Conservation (phyloP, 768 basidiomycete genomes). For the Tricholoma saponaceum region DNA sequence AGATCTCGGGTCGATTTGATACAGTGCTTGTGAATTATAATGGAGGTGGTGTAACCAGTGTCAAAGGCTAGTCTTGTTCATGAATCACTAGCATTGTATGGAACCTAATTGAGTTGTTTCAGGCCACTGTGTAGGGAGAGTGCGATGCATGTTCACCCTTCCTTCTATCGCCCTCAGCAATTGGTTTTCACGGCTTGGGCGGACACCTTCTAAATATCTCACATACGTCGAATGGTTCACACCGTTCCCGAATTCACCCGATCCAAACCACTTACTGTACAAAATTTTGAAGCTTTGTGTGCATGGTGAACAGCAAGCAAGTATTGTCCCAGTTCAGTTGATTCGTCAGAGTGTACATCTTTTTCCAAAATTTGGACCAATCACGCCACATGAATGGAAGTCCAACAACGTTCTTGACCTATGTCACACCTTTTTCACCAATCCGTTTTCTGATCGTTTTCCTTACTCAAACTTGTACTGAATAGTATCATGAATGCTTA, state of each 20-base stretch:
- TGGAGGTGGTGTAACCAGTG: background rate
- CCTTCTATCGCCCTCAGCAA: background rate
- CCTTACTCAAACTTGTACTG: background rate
- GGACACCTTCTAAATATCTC: conserved; percentile 8
- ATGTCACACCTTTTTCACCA: background rate
- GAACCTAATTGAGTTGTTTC: too few relatives aligned
- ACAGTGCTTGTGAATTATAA: background rate
- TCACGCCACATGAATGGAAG: background rate
- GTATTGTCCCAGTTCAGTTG: background rate
- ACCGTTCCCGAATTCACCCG: conserved; percentile 9
- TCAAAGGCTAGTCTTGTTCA: background rate
- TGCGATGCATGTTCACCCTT: background rate
- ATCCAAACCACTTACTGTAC: background rate
- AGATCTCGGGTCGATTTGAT: background rate
- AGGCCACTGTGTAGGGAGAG: background rate
- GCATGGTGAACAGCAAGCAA: background rate
- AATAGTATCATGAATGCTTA: background rate
- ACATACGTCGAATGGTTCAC: conserved; percentile 26
- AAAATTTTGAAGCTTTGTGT: background rate
- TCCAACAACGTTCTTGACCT: background rate
- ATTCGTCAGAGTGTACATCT: background rate
- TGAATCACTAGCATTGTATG: background rate
- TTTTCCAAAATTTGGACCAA: background rate
- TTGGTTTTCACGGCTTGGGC: background rate
- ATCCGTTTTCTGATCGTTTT: background rate